Evolutionary conservation across 1,139 yeast species (phyloP).

Genomic region (Yamadazyma blattariae): DNA sequence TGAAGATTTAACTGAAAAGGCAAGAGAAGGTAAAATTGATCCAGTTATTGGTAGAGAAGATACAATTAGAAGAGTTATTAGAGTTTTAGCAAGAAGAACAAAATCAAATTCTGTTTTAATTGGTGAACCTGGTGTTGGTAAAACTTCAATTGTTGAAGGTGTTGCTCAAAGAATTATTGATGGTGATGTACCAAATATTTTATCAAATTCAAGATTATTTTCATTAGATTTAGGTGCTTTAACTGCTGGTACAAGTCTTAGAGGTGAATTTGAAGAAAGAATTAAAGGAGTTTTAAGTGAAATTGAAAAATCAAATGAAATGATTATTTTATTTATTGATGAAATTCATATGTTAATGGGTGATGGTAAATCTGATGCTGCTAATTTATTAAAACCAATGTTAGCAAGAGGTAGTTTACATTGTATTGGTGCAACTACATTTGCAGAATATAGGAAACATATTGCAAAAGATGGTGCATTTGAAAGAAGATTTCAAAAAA

Average conservation of each 20-base stretch:
- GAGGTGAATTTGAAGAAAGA: constrained; percentile 98
- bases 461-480: constrained; percentile 98
- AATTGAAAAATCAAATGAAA: constrained; percentile 80
- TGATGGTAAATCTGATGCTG: constrained; percentile 92
- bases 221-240: constrained; percentile 93
- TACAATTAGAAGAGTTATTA: constrained; percentile 90
- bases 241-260: constrained; percentile 97
- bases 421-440: constrained; percentile 98
- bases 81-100: constrained; percentile 92
- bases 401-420: constrained; percentile 94
- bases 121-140: constrained; percentile 99
- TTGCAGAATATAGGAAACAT: constrained; percentile 87
- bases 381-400: constrained; percentile 94
- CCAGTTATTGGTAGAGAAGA: constrained; percentile 99
- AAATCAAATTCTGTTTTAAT: constrained; percentile 94
- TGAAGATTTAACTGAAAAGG: constrained; percentile 87
- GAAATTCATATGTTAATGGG: constrained; percentile 99
- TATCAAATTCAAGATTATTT: constrained; percentile 75
- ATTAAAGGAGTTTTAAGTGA: constrained; percentile 94
- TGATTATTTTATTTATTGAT: constrained; percentile 88
- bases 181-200: constrained; percentile 88
- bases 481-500: constrained; percentile 96
- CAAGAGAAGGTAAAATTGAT: constrained; percentile 90
- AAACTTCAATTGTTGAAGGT: constrained; percentile 96
- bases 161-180: constrained; percentile 97